Percentiles rank a stretch among this genome's conserved stretches.
Evolutionary conservation across 306 rosid genomes (phyloP).

Genomic region (Acacia confusa): DNA sequence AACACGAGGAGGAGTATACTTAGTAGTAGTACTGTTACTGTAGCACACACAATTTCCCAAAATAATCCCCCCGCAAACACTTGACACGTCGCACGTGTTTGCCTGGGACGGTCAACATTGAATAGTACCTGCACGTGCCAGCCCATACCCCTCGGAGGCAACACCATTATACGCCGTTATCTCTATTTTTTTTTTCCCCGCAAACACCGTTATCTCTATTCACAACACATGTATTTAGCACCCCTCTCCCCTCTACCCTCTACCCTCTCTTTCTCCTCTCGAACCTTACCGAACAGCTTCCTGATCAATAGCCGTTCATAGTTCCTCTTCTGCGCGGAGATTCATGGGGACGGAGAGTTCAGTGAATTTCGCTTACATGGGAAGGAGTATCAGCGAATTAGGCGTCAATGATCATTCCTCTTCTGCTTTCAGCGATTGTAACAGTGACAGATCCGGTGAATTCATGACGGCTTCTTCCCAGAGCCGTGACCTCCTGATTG

Average conservation of each 20-base stretch:
- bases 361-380: constrained; percentile 41
- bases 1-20: not conserved
- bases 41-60: not conserved
- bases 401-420: constrained; percentile 55
- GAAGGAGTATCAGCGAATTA: constrained; percentile 45
- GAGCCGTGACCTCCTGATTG: constrained; percentile 48
- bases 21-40: not conserved
- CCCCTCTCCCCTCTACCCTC: not conserved
- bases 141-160: constrained; percentile 10
- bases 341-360: constrained; percentile 52
- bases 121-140: constrained; percentile 54
- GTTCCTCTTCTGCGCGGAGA: not conserved
- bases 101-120: constrained; percentile 18
- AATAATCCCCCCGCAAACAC: constrained; percentile 37
- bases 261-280: not conserved
- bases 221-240: not conserved
- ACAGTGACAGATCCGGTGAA: constrained; percentile 86
- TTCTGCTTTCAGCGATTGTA: constrained; percentile 85
- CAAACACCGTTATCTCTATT: constrained; percentile 23
- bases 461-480: constrained; percentile 56
- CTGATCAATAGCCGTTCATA: not conserved
- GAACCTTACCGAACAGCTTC: not conserved
- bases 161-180: constrained; percentile 12
- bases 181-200: not conserved
- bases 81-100: constrained; percentile 55